Evolutionary conservation across 148 eudicot genomes (phyloP).

Genomic region (Mesembryanthemum crystallinum): DNA sequence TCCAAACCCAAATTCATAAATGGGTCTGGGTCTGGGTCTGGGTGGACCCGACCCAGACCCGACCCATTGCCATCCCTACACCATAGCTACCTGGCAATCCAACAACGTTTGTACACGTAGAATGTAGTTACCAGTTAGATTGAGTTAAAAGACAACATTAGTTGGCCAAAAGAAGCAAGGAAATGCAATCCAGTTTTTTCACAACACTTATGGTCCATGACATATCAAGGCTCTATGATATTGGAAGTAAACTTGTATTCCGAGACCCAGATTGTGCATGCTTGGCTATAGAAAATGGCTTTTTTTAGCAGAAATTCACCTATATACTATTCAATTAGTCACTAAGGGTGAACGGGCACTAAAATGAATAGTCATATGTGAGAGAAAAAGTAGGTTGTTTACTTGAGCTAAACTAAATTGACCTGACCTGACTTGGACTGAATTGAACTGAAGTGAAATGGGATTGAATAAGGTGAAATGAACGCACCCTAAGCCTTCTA

Average conservation of each 20-base stretch:
- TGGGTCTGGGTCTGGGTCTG: no score
- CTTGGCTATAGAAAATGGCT: neutral
- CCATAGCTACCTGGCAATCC: neutral
- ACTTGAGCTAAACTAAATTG: no score
- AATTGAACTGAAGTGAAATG: no score
- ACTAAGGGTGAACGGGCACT: no score
- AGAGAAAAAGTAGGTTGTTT: no score
- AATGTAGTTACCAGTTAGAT: neutral
- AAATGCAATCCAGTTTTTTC: neutral
- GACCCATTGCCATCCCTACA: neutral
- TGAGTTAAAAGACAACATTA: neutral
- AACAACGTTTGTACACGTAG: neutral
- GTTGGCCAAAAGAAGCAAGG: neutral
- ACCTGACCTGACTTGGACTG: no score
- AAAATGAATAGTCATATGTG: no score
- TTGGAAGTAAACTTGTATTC: neutral
- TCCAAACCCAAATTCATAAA: no score
- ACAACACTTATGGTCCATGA: neutral
- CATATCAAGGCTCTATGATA: neutral
- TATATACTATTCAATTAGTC: neutral
- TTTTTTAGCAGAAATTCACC: neutral
- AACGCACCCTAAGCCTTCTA: no score
- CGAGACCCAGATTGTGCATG: neutral
- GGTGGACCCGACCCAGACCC: no score
- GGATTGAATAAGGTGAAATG: no score